Base-by-base conservation (phyloP, 805 yeast genomes). In the Zygotorulaspora sp. region DNA sequence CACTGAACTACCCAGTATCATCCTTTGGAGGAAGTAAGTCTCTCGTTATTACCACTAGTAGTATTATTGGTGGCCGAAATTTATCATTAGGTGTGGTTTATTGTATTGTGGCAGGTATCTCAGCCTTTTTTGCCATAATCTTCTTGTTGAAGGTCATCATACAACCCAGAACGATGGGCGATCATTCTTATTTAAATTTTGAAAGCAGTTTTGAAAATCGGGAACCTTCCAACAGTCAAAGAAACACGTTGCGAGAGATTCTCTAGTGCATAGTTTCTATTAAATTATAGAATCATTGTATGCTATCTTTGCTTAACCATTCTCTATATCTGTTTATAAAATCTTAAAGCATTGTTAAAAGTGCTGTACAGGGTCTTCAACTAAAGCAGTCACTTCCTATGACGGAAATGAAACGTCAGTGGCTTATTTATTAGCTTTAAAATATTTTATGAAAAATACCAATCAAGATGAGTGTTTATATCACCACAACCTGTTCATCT, bases 21-120 rank as follows among this genome's bases (percentile, higher is more conserved):
- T 63, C 75, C 3, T 92, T 78, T 65, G 94, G 95, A 3, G 98
- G 98, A n/a, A 77, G 85, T 14, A 92, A 92, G 63, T 74, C 86
- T 3, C 47, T 90, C 28, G 81, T 90, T 0, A 62, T 92, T 14
- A 80, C 96, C 7, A 87, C 96, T 4, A 80, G 83, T 43, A 74
- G 85, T 26, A 78, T 81, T 2, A 73, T 88, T 48, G 98, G 98
- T 8, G 97, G 96, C 10, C 70, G 95, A 35, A 88, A 90, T 61
- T 60, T 82, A 62, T 78, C 85, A 47, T 62, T 92, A 43, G 96
- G 97, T 2, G 74, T 92, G 13, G 81, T 94, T 12, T 92, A 84
- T 61, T 61, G 89, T 37, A 78, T 87, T 4, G 90, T 87, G 8
- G 96, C 96, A 0, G 86, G 83, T 0, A 55, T 90, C 5, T 72